Base-by-base conservation (phyloP, 2,329 filamentous ascomycete species). In the Triangularia setosa region DNA sequence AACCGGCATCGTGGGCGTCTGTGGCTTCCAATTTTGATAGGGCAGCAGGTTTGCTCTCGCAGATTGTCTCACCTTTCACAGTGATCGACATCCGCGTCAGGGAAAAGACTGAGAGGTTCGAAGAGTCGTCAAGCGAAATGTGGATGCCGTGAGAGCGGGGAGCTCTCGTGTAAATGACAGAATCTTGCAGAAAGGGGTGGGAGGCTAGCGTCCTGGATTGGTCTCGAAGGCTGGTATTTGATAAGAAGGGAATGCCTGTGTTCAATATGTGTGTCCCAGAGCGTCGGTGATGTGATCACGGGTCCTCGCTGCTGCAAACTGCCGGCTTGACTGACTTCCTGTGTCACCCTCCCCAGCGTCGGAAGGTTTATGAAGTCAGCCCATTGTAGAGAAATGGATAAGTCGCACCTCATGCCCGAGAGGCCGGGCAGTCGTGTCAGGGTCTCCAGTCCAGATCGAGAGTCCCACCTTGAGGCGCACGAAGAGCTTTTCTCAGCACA, bases 401-500 rank as follows among this genome's bases (percentile, higher is more conserved):
- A 68, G n/a, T 58, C 28, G 16, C 70, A 71, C 48, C 65, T 71
- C 7, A 62, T 55, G 27, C 65, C 68, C 5, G 59, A 30, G 24
- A 61, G 44, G 16, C 48, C 52, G 8, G 64, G 66, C 11, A 35
- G 23, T 14, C 59, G 62, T 27, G 27, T 9, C 25, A 62, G 40
- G 2, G 33, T 44, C 4, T 30, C 48, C 1, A 64, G 55, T 18
- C 53, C 16, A 8, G 62, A 21, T 11, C 16, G 16, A 0, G 61
- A 65, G 3, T 63, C 63, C 8, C 62, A 60, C 7, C 18, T 33
- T n/a, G 63, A 53, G 16, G 23, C 24, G 11, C 66, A 61, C 21
- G 62, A 67, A 48, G 68, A 69, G 1, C 68, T 64, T 52, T 69
- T 69, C 60, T 71, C 68, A 16, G 65, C 64, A 2, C 64, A 67